These are phyloP conservation scores for Aspergillus proliferans DNA, from an alignment of 2,329 filamentous ascomycete species.

Conservation along the genomic window DNA sequence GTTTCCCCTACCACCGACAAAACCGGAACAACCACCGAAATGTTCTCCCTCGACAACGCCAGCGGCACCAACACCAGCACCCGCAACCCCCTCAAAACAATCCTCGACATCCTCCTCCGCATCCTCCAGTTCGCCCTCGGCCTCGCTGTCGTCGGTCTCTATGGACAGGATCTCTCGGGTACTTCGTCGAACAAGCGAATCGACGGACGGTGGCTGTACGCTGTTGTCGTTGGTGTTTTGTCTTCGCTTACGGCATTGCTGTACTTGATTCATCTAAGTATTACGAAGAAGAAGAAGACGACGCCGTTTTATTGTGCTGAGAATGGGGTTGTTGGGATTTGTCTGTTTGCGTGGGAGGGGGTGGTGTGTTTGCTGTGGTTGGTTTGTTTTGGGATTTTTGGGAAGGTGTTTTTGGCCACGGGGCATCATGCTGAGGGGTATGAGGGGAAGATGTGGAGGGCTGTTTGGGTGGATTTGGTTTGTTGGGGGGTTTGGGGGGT, in stretches of 20 bases:
- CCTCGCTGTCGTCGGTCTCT: conserved; percentile 71
- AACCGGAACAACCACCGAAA: conserved; percentile 9
- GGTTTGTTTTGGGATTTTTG: conserved; percentile 77
- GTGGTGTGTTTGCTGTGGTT: conserved; percentile 74
- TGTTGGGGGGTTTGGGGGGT: conserved; percentile 45
- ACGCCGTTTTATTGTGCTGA: too few relatives aligned
- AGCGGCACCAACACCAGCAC: conserved; percentile 12
- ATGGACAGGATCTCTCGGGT: conserved; percentile 58
- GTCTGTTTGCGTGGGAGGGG: conserved; percentile 61
- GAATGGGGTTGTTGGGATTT: too few relatives aligned
- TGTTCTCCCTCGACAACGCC: conserved; percentile 9
- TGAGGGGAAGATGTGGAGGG: conserved; percentile 68
- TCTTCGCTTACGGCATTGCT: conserved; percentile 59
- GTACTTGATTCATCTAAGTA: conserved; percentile 59
- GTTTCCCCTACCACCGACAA: background rate
- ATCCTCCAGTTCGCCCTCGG: conserved; percentile 71
- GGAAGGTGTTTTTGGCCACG: conserved; percentile 64
- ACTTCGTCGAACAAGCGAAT: conserved; percentile 52
- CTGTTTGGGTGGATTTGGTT: conserved; percentile 80
- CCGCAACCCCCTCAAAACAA: conserved; percentile 12
- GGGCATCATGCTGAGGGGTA: conserved; percentile 10
- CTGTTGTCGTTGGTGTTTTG: conserved; percentile 62
- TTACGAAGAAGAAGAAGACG: conserved; percentile 14
- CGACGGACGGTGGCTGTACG: conserved; percentile 60
- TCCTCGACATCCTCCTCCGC: conserved; percentile 49